Evolutionary conservation across 129 eudicot species (phyloP), one percentile per base, ranked within the genome.

Genomic region (Artemisia annua): DNA sequence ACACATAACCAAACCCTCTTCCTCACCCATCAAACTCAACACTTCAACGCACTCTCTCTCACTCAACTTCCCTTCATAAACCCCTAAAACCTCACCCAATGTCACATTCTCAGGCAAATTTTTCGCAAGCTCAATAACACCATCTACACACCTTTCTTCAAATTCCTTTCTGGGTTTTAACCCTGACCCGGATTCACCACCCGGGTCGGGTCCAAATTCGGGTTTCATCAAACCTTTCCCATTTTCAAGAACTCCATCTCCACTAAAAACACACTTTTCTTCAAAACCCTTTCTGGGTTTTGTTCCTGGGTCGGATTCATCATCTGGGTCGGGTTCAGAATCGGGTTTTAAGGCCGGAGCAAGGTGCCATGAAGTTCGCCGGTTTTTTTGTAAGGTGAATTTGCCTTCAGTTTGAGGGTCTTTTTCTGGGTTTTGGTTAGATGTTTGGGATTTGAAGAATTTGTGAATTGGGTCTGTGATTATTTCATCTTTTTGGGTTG

Each of bases 331-430:
- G 67, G 44, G 13, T 30, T 7, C 46, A 39, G 11, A 39, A 39
- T 76, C 74, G 18, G 69, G 46, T 30, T 24, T 53, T 54, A 78
- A 64, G 68, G 71, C 28, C 59, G 81, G 54, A 30, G 91, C 83
- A 14, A 92, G 80, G 52, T 83, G 89, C 98, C 97, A 92, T 1
- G 96, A 83, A 19, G 91, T 78, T 56, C 87, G 88, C 22, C 97
- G 93, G 76, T 85, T 91, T 74, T 80, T 89, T 49, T 89, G 87
- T 74, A 84, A 86, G 68, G 97, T 60, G 28, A 91, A 68, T 24
- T 84, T 84, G 78, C 93, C 89, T 79, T 85, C 82, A 0, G 35
- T 66, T 3, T 68, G 26, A 19, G 97, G 93, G 82, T 89, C 92
- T 35, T 35, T 35, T 5, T 35, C 46, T 5, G 87, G 88, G 66